A percentile compares a stretch with the other conserved stretches of the same genome.
These are phyloP conservation scores for Leptodermis oblonga DNA, from an alignment of 257 asterid genomes.

Conservation along the genomic window DNA sequence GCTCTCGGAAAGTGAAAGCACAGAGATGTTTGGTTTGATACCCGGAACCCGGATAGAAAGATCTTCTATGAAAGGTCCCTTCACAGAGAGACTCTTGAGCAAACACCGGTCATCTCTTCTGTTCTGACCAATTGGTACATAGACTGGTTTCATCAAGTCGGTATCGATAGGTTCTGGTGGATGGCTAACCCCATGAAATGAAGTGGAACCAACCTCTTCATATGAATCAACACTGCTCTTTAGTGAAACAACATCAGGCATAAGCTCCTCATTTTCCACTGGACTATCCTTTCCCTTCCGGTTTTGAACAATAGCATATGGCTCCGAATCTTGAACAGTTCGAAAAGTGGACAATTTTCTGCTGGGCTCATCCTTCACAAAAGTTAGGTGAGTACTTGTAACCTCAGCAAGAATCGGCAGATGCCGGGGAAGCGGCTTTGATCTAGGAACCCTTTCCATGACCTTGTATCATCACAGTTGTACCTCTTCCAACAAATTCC, in stretches of 20 bases:
- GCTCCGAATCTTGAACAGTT: conserved; percentile 35
- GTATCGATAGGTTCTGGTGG: conserved; percentile 73
- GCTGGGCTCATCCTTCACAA: conserved; percentile 35
- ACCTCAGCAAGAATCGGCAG: conserved; percentile 31
- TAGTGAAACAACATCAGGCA: conserved; percentile 38
- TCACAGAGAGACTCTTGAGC: conserved; percentile 46
- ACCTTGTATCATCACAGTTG: conserved; percentile 54
- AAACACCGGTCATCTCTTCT: conserved; percentile 47
- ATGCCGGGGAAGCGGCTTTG: conserved; percentile 46
- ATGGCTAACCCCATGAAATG: conserved; percentile 81
- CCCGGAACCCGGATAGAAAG: conserved; percentile 50
- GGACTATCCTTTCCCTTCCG: conserved; percentile 55
- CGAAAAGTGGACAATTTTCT: conserved; percentile 25
- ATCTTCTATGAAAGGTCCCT: conserved; percentile 57
- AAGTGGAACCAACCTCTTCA: conserved; percentile 58
- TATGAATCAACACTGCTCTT: conserved; percentile 41
- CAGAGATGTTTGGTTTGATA: conserved; percentile 25
- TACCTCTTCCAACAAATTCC: conserved; percentile 13
- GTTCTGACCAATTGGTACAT: conserved; percentile 56
- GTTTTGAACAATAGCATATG: conserved; percentile 30
- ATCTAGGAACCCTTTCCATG: conserved; percentile 63
- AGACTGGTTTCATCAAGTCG: conserved; percentile 70
- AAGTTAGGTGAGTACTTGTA: conserved; percentile 28
- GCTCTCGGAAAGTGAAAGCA: conserved; percentile 34
- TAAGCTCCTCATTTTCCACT: conserved; percentile 41